Base-by-base conservation (phyloP, 345 rosid genomes). In the Noccaea caerulescens region DNA sequence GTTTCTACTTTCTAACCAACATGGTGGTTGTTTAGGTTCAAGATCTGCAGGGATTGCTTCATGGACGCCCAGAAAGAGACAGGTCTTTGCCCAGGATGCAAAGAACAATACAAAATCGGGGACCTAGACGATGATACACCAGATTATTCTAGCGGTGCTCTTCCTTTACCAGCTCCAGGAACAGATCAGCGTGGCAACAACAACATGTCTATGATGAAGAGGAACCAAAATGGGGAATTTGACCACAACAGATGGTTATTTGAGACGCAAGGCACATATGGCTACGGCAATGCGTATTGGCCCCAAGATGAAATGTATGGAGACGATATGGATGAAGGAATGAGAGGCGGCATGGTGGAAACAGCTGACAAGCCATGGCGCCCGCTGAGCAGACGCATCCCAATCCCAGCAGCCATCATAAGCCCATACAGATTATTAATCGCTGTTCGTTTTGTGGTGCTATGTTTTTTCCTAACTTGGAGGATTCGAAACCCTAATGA, bases 81-180 rank as follows among this genome's bases (percentile, higher is more conserved):
- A 5, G 91, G 97, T 7, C 20, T 85, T 12, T 94, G 97, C 68
- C 99, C 99, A 5, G 96, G 97, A 4, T 94, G 99, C 80, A 94
- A 94, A 76, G 99, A 91, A 76, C 84, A 75, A 8, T 91, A 91
- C 69, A 89, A 76, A 77, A 69, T 80, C 2, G 90, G 86, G 36
- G 94, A 91, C 16, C 81, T 80, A 14, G 98, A 91, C 0, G 96
- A 91, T 10, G 96, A 86, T 2, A 69, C 73, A 0, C 78, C 80
- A 1, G 85, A 89, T 16, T 89, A 61, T 59, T 78, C 87, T 2
- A 82, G 65, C 11, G 89, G 96, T 16, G 85, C 86, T 20, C 76
- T 93, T 74, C 93, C 88, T 7, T 82, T 89, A 68, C 89, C 93
- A 1, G 93, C 89, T 9, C 90, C 88, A 3, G 80, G 71, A 10